Conservation (phyloP, 495 filamentous ascomycete species). For the Collariella sp. region DNA sequence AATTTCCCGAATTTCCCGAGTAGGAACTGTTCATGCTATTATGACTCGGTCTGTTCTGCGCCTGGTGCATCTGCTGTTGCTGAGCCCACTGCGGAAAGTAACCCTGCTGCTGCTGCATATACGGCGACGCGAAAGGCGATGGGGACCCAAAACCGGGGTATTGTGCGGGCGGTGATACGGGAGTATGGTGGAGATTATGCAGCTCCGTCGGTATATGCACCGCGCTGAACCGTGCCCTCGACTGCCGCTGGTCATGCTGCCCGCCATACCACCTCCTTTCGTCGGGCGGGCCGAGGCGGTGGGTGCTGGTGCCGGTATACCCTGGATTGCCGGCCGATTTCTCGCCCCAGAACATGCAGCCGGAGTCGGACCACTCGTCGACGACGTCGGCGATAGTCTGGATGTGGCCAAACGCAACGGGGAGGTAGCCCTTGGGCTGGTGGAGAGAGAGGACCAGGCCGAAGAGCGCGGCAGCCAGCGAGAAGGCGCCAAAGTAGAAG, state of each 20-base stretch:
- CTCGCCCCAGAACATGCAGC: constrained; percentile 39
- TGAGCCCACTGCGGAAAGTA: constrained; percentile 4
- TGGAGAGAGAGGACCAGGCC: constrained; percentile 30
- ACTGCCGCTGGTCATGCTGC: background rate
- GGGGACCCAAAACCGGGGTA: background rate
- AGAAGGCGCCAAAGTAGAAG: constrained; percentile 28
- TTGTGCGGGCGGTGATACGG: background rate
- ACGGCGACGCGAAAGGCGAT: background rate
- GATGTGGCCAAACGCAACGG: constrained; percentile 38
- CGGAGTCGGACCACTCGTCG: constrained; percentile 35
- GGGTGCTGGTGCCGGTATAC: constrained; percentile 19
- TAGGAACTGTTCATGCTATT: constrained; percentile 15
- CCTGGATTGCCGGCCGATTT: constrained; percentile 18
- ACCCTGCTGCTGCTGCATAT: background rate
- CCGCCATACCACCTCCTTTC: constrained; percentile 21
- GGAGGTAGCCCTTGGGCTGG: constrained; percentile 32
- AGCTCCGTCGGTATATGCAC: constrained; percentile 3
- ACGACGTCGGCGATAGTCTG: constrained; percentile 39
- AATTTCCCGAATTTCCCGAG: constrained; percentile 7
- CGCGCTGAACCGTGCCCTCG: background rate
- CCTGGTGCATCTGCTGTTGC: constrained; percentile 5
- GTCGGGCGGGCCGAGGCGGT: constrained; percentile 11
- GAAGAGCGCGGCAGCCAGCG: constrained; percentile 29
- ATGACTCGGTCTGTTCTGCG: constrained; percentile 8
- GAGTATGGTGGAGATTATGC: background rate